Evolutionary conservation across 306 rosid genomes (phyloP).

Genomic region (Glycine latifolia): DNA sequence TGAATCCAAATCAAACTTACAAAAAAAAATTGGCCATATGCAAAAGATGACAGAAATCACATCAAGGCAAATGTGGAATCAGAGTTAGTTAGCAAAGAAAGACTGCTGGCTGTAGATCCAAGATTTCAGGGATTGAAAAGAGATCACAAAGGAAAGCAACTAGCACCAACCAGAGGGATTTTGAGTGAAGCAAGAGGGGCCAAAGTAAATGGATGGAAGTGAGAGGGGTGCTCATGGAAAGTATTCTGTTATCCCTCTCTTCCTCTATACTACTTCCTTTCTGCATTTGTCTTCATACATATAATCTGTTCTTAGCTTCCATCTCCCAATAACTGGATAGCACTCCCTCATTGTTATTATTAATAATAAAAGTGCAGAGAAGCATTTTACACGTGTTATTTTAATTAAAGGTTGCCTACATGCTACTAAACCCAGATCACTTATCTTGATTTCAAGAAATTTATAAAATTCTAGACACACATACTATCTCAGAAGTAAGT

Average conservation of each 20-base stretch:
- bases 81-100: neutral
- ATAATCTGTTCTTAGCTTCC: neutral
- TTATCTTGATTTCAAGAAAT: constrained; percentile 30
- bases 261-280: neutral
- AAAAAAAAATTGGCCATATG: neutral
- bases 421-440: constrained; percentile 10
- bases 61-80: neutral
- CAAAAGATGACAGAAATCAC: neutral
- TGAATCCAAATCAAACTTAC: neutral
- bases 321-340: neutral
- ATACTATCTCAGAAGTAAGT: neutral
- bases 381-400: neutral
- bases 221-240: neutral
- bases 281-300: constrained; percentile 2
- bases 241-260: neutral
- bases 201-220: neutral
- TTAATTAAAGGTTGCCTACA: neutral
- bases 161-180: neutral
- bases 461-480: constrained; percentile 17
- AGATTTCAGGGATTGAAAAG: neutral
- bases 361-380: neutral
- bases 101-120: neutral
- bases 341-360: neutral
- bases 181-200: neutral
- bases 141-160: neutral